Percentiles rank a stretch among this genome's conserved stretches.
Evolutionary conservation across 345 rosid species (phyloP).

Genomic region (Psidium guajava): DNA sequence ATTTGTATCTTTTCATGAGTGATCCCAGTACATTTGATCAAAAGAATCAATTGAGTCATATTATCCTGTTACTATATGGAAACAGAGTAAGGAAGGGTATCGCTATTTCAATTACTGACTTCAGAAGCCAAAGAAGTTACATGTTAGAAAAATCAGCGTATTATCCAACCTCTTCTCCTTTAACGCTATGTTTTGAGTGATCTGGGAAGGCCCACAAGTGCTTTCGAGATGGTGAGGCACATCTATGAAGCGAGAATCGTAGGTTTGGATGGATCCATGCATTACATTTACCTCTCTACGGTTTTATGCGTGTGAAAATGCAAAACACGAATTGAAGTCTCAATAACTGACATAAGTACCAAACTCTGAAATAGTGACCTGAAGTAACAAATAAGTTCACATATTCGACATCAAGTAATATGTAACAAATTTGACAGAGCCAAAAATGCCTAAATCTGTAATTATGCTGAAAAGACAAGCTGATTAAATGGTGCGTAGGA

Average conservation of each 20-base stretch:
- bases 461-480: background rate
- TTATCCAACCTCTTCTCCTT: background rate
- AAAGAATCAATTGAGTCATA: background rate
- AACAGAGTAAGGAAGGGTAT: background rate
- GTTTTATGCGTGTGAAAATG: background rate
- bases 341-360: background rate
- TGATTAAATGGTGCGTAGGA: slow-evolving; percentile 19
- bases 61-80: background rate
- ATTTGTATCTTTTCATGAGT: background rate
- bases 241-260: background rate
- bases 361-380: background rate
- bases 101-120: background rate
- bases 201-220: background rate
- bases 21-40: background rate
- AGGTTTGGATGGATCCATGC: background rate
- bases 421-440: background rate
- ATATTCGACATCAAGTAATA: background rate
- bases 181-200: background rate
- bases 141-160: background rate
- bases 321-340: background rate
- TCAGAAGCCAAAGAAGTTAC: background rate
- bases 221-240: background rate
- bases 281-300: background rate
- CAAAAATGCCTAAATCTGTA: background rate
- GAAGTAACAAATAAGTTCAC: background rate